These are phyloP conservation scores for Lipomyces chichibuensis DNA, from an alignment of 805 yeast species.

Conservation along the genomic window DNA sequence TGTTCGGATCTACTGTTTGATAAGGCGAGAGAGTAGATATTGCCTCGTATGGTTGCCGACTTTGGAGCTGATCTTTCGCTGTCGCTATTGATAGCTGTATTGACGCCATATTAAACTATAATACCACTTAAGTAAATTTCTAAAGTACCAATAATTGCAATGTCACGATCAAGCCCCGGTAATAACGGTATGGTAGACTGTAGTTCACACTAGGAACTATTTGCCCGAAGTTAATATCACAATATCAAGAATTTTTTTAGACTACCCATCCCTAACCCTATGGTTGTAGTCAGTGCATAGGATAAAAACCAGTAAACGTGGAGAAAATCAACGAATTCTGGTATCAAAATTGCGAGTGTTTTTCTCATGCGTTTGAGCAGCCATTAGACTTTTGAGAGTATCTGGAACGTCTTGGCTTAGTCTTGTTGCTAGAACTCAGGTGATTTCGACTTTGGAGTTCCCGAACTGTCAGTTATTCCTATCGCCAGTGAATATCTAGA, in stretches of 20 bases:
- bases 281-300: background rate
- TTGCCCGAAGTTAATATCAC: background rate
- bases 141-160: background rate
- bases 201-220: background rate
- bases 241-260: background rate
- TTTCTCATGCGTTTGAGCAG: no score
- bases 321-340: no score
- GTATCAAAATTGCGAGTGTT: no score
- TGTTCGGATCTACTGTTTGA: background rate
- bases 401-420: no score
- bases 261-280: constrained; percentile 16
- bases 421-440: no score
- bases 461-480: no score
- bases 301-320: no score
- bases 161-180: background rate
- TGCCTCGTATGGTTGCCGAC: constrained; percentile 21
- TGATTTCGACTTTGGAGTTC: no score
- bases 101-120: constrained; percentile 4
- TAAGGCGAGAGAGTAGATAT: constrained; percentile 10
- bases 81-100: constrained; percentile 8
- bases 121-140: background rate
- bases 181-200: background rate
- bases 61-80: constrained; percentile 9
- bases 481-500: no score
- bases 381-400: no score